Percentiles rank a stretch among this genome's conserved stretches.
Evolutionary conservation across 2,329 filamentous ascomycete species (phyloP).

Genomic region (Sporothrix globosa): DNA sequence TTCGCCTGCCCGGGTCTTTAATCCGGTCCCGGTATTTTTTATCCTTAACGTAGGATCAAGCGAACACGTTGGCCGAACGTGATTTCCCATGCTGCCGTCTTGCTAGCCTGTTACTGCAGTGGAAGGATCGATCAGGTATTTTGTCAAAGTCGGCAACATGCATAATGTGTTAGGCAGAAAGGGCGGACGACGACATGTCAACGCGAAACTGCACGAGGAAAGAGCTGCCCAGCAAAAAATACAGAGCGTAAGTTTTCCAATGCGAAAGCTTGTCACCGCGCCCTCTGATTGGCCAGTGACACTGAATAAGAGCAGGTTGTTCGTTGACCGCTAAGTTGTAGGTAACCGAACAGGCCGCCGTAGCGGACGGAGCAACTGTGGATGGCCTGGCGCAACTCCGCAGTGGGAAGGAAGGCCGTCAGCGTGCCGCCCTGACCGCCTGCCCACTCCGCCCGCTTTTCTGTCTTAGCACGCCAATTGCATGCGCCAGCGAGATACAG

Average conservation of each 20-base stretch:
- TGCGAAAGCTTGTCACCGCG: slow-evolving; percentile 21
- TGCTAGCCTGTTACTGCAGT: background rate
- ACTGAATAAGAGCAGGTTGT: slow-evolving; percentile 22
- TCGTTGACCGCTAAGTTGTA: slow-evolving; percentile 6
- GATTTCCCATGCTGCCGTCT: background rate
- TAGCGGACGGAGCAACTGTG: slow-evolving; percentile 13
- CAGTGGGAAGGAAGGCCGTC: background rate
- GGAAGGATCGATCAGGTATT: background rate
- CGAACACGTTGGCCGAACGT: background rate
- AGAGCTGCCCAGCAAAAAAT: background rate
- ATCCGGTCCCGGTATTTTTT: background rate
- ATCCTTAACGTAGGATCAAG: background rate
- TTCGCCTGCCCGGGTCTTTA: background rate
- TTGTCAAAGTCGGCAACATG: background rate
- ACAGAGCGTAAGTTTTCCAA: slow-evolving; percentile 6
- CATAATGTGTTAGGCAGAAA: slow-evolving; percentile 17
- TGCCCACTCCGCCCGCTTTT: slow-evolving; percentile 11
- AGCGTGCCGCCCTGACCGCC: slow-evolving; percentile 14
- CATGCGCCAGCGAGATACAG: background rate
- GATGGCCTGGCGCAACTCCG: background rate
- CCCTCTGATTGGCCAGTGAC: slow-evolving; percentile 24
- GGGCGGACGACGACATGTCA: slow-evolving; percentile 4
- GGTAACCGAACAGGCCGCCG: slow-evolving; percentile 1
- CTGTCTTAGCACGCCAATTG: slow-evolving; percentile 22
- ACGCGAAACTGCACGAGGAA: background rate